These are phyloP conservation scores for Ustilaginoidea virens DNA, from an alignment of 2,329 filamentous ascomycete species.

Conservation along the genomic window DNA sequence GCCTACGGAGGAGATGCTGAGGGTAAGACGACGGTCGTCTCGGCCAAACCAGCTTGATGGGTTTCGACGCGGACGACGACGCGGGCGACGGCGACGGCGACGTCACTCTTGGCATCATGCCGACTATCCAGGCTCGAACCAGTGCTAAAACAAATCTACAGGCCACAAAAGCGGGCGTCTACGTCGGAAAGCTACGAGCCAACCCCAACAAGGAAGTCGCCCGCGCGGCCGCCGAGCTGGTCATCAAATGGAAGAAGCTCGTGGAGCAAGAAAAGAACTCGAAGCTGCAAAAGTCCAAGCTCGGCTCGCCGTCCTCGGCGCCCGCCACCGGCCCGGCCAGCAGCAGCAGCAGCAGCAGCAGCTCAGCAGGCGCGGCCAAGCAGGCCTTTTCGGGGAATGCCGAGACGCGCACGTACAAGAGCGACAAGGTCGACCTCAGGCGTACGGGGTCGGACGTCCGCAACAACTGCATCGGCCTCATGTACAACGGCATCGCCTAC, in stretches of 20 bases:
- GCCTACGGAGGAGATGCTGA: conserved; percentile 78
- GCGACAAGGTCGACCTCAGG: conserved; percentile 65
- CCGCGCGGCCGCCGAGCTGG: conserved; percentile 63
- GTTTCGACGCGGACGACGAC: no score
- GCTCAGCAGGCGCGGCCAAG: conserved; percentile 28
- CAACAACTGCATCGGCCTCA: conserved; percentile 74
- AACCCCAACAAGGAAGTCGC: conserved; percentile 73
- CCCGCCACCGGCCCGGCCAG: conserved; percentile 35
- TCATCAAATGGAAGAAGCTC: conserved; percentile 73
- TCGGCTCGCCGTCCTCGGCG: conserved; percentile 24
- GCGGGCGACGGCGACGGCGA: no score
- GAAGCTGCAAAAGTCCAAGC: conserved; percentile 27
- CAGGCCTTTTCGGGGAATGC: conserved; percentile 46
- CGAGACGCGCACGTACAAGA: conserved; percentile 67
- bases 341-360: conserved; percentile 23
- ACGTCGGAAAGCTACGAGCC: conserved; percentile 64
- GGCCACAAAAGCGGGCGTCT: conserved; percentile 81
- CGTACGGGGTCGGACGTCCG: conserved; percentile 60
- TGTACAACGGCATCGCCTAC: conserved; percentile 79
- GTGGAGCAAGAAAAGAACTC: conserved; percentile 49
- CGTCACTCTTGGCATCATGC: no score
- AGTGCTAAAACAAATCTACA: no score
- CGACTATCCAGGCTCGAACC: no score
- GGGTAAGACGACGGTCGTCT: conserved; percentile 48
- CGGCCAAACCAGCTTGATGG: no score